Conservation (phyloP, 805 yeast species). For the Candida koratica region DNA sequence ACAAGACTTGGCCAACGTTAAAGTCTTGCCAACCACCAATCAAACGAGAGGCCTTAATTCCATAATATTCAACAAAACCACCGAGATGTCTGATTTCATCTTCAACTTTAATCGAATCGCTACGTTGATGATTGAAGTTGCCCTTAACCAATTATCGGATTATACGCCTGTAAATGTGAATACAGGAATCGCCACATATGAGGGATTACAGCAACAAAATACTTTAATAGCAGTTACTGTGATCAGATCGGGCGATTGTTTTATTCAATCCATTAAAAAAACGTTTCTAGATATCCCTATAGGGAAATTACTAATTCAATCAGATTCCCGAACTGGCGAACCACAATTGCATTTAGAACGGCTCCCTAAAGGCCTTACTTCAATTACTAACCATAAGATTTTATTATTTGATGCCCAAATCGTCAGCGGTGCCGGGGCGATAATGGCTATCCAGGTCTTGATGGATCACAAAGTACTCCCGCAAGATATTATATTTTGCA, state of each 20-base stretch:
- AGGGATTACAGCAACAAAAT: conserved; percentile 45
- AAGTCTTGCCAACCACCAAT: conserved; percentile 46
- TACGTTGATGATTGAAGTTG: conserved; percentile 60
- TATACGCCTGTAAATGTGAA: conserved; percentile 32
- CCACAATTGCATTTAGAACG: conserved; percentile 85
- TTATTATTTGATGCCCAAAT: conserved; percentile 82
- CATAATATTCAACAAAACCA: conserved; percentile 52
- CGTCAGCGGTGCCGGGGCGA: conserved; percentile 88
- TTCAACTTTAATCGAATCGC: conserved; percentile 86
- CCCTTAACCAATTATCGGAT: conserved; percentile 52
- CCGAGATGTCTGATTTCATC: conserved; percentile 71
- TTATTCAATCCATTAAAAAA: conserved; percentile 71
- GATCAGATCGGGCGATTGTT: conserved; percentile 90
- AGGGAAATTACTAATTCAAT: conserved; percentile 83
- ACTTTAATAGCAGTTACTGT: conserved; percentile 70
- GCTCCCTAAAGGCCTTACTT: conserved; percentile 45
- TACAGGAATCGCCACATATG: conserved; percentile 19
- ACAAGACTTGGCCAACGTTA: conserved; percentile 26
- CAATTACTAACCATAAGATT: conserved; percentile 37
- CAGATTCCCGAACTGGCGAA: conserved; percentile 87
- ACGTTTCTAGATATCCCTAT: conserved; percentile 73
- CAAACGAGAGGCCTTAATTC: conserved; percentile 74
- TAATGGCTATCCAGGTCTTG: conserved; percentile 88
- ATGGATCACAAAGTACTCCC: conserved; percentile 71
- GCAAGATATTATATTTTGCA: conserved; percentile 61